Percentiles rank a stretch among this genome's conserved stretches.
These are phyloP conservation scores for Musa beccarii DNA, from an alignment of 176 grass and related monocot genomes.

Conservation along the genomic window DNA sequence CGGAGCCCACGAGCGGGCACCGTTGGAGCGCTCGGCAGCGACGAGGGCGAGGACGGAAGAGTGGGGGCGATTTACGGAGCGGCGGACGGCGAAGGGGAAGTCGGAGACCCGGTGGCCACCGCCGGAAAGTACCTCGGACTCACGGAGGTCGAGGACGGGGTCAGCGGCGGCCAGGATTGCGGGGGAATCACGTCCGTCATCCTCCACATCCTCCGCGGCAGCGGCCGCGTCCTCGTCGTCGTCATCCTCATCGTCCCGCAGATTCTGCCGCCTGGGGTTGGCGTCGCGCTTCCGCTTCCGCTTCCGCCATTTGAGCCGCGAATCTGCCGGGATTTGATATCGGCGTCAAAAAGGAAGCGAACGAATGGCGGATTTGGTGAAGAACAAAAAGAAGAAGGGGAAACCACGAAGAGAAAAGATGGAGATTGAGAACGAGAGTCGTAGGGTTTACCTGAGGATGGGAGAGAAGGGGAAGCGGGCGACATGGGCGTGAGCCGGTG, in stretches of 20 bases:
- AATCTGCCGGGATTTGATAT: conserved; percentile 43
- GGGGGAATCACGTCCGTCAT: conserved; percentile 21
- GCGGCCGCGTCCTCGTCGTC: conserved; percentile 18
- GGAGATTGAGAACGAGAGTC: background rate
- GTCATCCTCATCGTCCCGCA: conserved; percentile 37
- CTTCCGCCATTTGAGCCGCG: conserved; percentile 65
- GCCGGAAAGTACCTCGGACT: conserved; percentile 58
- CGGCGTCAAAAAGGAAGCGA: conserved; percentile 10
- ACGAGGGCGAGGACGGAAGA: conserved; percentile 52
- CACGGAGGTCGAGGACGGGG: conserved; percentile 46
- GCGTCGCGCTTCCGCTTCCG: conserved; percentile 72
- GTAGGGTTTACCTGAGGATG: conserved; percentile 52
- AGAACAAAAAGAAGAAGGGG: background rate
- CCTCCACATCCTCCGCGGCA: conserved; percentile 18
- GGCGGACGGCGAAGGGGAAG: conserved; percentile 50
- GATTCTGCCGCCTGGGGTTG: conserved; percentile 27
- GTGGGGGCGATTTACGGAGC: conserved; percentile 56
- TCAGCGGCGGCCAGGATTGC: conserved; percentile 25
- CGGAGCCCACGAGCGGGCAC: background rate
- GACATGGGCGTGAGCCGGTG: conserved; percentile 13
- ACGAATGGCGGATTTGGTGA: background rate
- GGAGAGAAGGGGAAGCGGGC: conserved; percentile 53
- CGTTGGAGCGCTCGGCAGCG: conserved; percentile 47
- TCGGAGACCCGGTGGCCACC: conserved; percentile 38
- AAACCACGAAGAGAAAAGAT: background rate